Conservation (phyloP, 148 eudicot species). For the Dysphania ambrosioides region DNA sequence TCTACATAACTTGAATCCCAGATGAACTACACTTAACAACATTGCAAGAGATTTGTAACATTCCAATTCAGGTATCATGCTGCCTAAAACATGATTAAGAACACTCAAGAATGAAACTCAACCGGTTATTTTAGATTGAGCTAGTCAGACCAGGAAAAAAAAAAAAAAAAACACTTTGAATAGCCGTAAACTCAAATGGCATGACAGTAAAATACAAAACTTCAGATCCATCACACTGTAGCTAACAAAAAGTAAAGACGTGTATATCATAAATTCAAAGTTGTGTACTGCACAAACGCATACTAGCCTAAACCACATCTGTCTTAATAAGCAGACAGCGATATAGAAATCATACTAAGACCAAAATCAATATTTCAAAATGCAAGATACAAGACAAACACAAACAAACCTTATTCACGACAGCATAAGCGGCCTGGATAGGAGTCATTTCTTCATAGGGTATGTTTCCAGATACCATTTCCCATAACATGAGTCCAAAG, state of each 20-base stretch:
- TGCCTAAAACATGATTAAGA: neutral
- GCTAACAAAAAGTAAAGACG: neutral
- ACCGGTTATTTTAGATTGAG: neutral
- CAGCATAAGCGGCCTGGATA: constrained; percentile 94
- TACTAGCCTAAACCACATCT: neutral
- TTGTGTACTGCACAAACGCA: neutral
- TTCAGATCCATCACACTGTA: neutral
- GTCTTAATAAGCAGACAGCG: neutral
- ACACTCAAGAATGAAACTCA: neutral
- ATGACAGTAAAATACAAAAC: neutral
- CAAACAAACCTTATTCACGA: constrained; percentile 67
- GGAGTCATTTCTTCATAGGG: constrained; percentile 94
- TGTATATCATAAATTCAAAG: neutral
- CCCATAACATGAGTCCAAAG: constrained; percentile 86
- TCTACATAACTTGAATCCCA: neutral
- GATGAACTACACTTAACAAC: neutral
- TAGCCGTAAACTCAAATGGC: no score
- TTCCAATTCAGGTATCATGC: neutral
- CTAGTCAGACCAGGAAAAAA: no score
- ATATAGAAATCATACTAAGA: neutral
- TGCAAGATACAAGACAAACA: neutral
- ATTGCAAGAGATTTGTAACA: neutral
- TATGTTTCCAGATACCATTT: constrained; percentile 68
- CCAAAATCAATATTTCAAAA: neutral
- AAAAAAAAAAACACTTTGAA: no score